Evolutionary conservation across 345 rosid genomes (phyloP).

Genomic region (Gossypium bickii): DNA sequence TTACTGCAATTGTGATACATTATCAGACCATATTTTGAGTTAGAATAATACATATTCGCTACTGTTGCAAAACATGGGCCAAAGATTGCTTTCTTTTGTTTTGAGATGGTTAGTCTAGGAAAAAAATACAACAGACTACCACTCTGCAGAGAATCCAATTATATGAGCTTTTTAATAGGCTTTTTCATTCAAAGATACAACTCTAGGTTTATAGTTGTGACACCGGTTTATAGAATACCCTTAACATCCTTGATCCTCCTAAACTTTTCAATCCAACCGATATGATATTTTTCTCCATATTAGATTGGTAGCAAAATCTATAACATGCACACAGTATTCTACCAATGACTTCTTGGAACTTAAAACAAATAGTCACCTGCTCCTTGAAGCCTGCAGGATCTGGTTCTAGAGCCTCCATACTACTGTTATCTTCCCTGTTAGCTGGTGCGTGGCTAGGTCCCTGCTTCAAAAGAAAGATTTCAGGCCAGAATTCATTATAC

Average conservation of each 20-base stretch:
- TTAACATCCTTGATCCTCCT: not conserved
- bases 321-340: not conserved
- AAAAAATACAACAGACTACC: not conserved
- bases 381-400: slow-evolving; percentile 77
- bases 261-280: not conserved
- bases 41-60: not conserved
- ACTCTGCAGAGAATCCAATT: not conserved
- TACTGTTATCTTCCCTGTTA: slow-evolving; percentile 53
- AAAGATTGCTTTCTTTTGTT: not conserved
- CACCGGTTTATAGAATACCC: not conserved
- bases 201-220: not conserved
- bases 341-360: not conserved
- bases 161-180: not conserved
- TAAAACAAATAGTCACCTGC: slow-evolving; percentile 43
- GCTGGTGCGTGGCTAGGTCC: slow-evolving; percentile 33
- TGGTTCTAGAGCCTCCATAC: slow-evolving; percentile 50
- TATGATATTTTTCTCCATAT: not conserved
- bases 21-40: not conserved
- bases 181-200: not conserved
- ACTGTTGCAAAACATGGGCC: not conserved
- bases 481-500: slow-evolving; percentile 9
- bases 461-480: slow-evolving; percentile 33
- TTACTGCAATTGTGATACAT: not conserved
- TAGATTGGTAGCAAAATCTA: not conserved
- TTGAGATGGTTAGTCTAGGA: not conserved